These are phyloP conservation scores for Dalbergia cultrata DNA, from an alignment of 306 rosid genomes.

Conservation along the genomic window DNA sequence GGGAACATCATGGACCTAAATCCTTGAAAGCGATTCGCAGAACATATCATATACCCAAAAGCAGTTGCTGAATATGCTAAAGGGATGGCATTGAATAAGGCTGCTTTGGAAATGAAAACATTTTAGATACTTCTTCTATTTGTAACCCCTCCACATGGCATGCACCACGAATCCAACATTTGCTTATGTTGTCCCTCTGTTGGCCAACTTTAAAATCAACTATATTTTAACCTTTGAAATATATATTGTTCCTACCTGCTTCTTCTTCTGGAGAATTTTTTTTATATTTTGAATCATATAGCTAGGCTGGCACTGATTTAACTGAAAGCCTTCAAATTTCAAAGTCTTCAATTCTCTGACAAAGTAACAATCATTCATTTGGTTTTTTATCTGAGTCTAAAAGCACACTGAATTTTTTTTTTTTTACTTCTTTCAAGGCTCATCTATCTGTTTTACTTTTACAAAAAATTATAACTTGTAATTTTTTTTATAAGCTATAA, in stretches of 20 bases:
- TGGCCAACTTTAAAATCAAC: constrained; percentile 35
- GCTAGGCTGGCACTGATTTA: constrained; percentile 26
- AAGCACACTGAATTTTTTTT: not conserved
- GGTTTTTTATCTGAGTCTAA: not conserved
- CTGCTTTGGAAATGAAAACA: constrained; percentile 39
- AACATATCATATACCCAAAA: constrained; percentile 14
- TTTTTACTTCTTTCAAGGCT: not conserved
- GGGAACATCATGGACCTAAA: constrained; percentile 22
- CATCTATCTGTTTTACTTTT: no score
- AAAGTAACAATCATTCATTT: not conserved
- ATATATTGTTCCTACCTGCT: not conserved
- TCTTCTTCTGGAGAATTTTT: not conserved
- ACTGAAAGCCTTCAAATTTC: not conserved
- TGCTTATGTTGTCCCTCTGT: constrained; percentile 49
- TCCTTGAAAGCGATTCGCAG: constrained; percentile 4
- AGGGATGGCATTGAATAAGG: constrained; percentile 14
- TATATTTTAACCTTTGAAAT: constrained; percentile 1
- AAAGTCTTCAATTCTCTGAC: not conserved
- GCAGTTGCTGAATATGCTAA: not conserved
- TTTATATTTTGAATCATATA: not conserved
- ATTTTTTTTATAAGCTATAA: no score
- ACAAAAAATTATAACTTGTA: no score
- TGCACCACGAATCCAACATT: constrained; percentile 50
- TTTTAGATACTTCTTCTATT: not conserved
- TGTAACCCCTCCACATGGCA: constrained; percentile 41